Evolutionary conservation across 2,329 filamentous ascomycete genomes (phyloP), one percentile per base, ranked within the genome.

Genomic region (Blastomyces silverae): DNA sequence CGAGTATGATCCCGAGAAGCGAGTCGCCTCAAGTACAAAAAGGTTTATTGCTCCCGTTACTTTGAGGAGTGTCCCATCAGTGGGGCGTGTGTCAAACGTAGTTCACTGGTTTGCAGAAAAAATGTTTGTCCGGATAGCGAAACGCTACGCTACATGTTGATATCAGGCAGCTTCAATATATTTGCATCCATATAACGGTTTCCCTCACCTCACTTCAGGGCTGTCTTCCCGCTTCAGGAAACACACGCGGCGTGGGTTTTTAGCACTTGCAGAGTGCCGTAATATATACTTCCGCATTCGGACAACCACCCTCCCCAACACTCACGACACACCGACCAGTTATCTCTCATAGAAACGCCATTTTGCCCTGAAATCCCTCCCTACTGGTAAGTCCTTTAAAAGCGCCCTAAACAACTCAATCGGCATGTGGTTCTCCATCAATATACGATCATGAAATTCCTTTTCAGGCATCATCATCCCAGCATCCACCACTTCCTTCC

Each of bases 321-420:
- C 34, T 17, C 31, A 22, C 4, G 10, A 25, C 55, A 42, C 53
- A 42, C 34, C 37, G 2, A 44, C 42, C 10, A 34, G n/a, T 13
- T 20, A 31, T 10, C 8, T 42, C 15, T 52, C 39, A 10, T 83
- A 82, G 68, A 84, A 86, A 68, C 71, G 81, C 83, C 83, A 85
- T 48, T 73, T 70, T 0, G 81, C 73, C 67, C 79, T 77, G 65
- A 80, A 82, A 17, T 83, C 78, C 22, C 71, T 69, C 28, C 69
- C 68, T 28, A 86, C 67, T 20, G 78, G 74, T 65, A 78, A 70
- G 3, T 76, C 73, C 56, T 78, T 71, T 11, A 85, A 64, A 64
- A 84, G 67, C 2, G 82, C 82, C 55, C 83, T 74, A 44, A 85
- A 69, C 66, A 85, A 70, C 72, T 85, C 83, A 63, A 84, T 80